Base-by-base conservation (phyloP, 805 yeast genomes). In the Saccharomyces mikatae region DNA sequence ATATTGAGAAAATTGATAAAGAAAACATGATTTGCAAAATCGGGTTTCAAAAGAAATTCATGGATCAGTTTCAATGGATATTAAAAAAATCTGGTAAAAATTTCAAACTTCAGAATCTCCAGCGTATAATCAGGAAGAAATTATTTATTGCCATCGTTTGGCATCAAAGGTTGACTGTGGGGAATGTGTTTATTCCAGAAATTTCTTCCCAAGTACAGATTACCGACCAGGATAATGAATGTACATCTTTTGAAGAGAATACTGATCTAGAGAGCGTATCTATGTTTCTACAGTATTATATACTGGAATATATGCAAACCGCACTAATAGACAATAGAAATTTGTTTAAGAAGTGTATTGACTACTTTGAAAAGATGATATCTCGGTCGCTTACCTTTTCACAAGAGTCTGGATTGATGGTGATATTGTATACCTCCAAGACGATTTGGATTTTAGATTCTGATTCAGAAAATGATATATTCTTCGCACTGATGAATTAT, bases 381-480 rank as follows among this genome's bases (percentile, higher is more conserved):
- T 36, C 53, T 4, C 48, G 51, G 3, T 62, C 65, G 3, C 50
- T 63, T n/a, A 51, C 62, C 3, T 47, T 65, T 14, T 55, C 64
- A 4, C 68, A 63, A 48, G 55, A 58, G 22, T 50, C 66, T 1
- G 58, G 60, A n/a, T 14, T 64, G 27, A 60, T 61, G 65, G 32
- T 63, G n/a, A 56, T 58, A n/a, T 49, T 61, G 32, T 59, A 64
- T 52, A 54, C 63, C 28, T 50, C 62, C 2, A 44, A 50, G 31
- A 61, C 61, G 14, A 53, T 64, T n/a, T 46, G 22, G 24, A 36
- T 36, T n/a, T 36, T 36, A 36, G 44, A 36, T 11, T 36, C 44
- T 6, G 44, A 36, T 36, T 36, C 44, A 17, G 44, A 36, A 17
- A 17, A 36, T 17, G 44, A 36, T 36, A 6, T 36, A n/a, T 36